Evolutionary conservation across 257 asterid species (phyloP).

Genomic region (Petunia secreta): DNA sequence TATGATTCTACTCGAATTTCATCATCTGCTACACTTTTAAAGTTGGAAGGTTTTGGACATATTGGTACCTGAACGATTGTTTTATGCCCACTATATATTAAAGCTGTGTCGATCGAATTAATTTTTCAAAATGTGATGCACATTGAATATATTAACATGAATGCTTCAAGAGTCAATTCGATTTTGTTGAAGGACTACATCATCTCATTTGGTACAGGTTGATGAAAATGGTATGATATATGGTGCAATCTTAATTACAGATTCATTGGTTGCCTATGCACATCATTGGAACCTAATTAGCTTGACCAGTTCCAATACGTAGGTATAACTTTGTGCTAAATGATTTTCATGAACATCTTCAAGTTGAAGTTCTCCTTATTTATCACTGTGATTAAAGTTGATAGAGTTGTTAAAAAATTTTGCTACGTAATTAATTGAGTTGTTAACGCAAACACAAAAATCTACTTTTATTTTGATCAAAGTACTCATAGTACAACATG

Average conservation of each 20-base stretch:
- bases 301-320: neutral
- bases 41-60: constrained; percentile 9
- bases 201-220: neutral
- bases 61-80: constrained; percentile 1
- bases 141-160: neutral
- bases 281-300: constrained; percentile 9
- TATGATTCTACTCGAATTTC: neutral
- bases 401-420: neutral
- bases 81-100: constrained; percentile 1
- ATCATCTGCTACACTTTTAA: neutral
- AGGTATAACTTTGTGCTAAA: neutral
- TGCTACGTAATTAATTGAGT: neutral
- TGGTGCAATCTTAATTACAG: neutral
- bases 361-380: neutral
- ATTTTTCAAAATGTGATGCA: neutral
- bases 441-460: neutral
- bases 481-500: neutral
- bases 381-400: neutral
- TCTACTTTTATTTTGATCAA: neutral
- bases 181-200: neutral
- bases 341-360: neutral
- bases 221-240: neutral
- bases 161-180: neutral
- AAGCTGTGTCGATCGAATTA: neutral
- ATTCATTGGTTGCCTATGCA: constrained; percentile 3